Conservation (phyloP, 1,284 basidiomycete species). For the Sanghuangporus sanghuang region DNA sequence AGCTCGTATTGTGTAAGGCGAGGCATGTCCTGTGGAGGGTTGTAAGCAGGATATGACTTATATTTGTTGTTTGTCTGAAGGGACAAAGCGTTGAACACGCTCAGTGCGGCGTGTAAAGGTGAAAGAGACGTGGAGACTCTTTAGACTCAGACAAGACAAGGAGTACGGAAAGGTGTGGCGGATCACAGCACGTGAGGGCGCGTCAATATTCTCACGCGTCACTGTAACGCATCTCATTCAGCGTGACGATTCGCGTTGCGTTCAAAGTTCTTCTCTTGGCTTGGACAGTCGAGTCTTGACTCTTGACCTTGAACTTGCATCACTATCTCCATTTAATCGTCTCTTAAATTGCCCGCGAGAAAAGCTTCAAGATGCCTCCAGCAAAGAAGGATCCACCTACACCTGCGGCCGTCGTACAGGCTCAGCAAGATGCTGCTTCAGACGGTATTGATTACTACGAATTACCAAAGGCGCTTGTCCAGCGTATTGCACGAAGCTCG, state of each 20-base stretch:
- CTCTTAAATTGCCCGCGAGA: not conserved
- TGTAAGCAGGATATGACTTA: no score
- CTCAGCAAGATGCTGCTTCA: conserved; percentile 69
- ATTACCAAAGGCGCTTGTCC: conserved; percentile 75
- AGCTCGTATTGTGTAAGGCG: conserved; percentile 25
- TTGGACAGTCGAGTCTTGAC: not conserved
- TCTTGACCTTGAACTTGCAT: not conserved
- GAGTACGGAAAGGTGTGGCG: not conserved
- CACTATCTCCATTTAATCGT: not conserved
- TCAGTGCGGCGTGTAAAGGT: not conserved
- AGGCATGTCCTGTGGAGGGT: conserved; percentile 4
- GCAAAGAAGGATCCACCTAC: conserved; percentile 56
- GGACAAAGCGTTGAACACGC: not conserved
- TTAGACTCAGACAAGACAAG: not conserved
- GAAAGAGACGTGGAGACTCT: not conserved
- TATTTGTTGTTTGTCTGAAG: not conserved
- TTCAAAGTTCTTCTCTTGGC: not conserved
- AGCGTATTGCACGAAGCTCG: conserved; percentile 72
- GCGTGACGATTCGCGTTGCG: not conserved
- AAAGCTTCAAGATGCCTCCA: conserved; percentile 44
- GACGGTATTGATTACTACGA: conserved; percentile 86
- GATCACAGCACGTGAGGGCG: not conserved
- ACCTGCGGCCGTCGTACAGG: conserved; percentile 55
- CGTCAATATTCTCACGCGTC: not conserved
- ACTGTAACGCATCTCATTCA: not conserved